Evolutionary conservation across 176 grass and related monocot species (phyloP).

Genomic region (Aegilops sharonensis): DNA sequence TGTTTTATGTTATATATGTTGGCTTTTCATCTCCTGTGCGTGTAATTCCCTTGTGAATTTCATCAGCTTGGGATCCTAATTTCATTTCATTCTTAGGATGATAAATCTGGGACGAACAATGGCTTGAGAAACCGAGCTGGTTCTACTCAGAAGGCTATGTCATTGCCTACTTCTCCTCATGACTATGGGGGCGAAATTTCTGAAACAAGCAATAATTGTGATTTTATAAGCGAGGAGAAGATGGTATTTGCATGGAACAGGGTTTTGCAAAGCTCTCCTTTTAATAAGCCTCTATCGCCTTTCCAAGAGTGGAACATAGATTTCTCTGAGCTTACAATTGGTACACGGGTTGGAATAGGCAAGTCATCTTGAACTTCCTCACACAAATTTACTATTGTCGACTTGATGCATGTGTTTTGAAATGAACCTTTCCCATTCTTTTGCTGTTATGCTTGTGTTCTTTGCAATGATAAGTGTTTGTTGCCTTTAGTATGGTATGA

Average conservation of each 20-base stretch:
- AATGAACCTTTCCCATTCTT: conserved; percentile 9
- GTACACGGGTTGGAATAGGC: conserved; percentile 98
- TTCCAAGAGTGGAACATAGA: conserved; percentile 99
- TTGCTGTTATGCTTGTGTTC: conserved; percentile 5
- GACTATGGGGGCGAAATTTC: conserved; percentile 72
- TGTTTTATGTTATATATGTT: conserved; percentile 19
- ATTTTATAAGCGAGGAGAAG: conserved; percentile 76
- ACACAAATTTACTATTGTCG: neutral
- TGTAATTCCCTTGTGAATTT: conserved; percentile 21
- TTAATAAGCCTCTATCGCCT: conserved; percentile 82
- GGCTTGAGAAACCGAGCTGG: conserved; percentile 49
- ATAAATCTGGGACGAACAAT: conserved; percentile 46
- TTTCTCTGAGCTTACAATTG: conserved; percentile 95
- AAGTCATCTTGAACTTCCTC: conserved; percentile 43
- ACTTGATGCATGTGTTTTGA: neutral
- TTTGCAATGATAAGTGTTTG: conserved; percentile 12
- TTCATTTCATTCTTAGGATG: conserved; percentile 55
- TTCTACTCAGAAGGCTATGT: conserved; percentile 83
- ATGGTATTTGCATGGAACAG: conserved; percentile 77
- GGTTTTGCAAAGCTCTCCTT: conserved; percentile 78
- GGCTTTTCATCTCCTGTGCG: conserved; percentile 14
- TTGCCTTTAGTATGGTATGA: conserved; percentile 4
- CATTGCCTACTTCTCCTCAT: conserved; percentile 94
- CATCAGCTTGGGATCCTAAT: conserved; percentile 23
- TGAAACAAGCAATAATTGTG: conserved; percentile 38